These are phyloP conservation scores for Tritrichomonas musculus DNA, from an alignment of 208 protist species.

Conservation along the genomic window DNA sequence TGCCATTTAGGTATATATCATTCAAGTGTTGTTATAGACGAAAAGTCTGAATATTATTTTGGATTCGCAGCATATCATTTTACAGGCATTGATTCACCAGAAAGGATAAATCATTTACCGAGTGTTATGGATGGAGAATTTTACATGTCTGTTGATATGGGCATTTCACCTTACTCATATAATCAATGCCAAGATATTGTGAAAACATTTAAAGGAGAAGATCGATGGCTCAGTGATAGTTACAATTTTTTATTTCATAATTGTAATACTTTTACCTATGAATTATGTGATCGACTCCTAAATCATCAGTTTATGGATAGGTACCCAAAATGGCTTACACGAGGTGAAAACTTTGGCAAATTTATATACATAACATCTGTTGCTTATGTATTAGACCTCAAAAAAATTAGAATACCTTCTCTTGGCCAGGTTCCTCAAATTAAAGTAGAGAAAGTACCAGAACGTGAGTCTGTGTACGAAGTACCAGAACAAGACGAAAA, in stretches of 20 bases:
- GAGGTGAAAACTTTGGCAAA: background rate
- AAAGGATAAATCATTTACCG: background rate
- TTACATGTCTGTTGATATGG: background rate
- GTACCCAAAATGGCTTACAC: background rate
- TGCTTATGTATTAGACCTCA: background rate
- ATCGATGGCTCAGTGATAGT: background rate
- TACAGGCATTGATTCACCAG: constrained; percentile 17
- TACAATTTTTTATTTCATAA: constrained; percentile 23
- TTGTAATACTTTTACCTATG: background rate
- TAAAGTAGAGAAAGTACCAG: too few species aligned
- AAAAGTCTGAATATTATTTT: background rate
- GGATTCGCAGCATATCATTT: background rate
- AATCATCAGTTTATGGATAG: background rate
- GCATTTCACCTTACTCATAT: background rate
- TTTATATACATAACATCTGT: background rate
- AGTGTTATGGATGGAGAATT: background rate
- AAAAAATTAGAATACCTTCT: background rate
- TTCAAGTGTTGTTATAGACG: background rate
- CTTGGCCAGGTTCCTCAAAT: too few species aligned
- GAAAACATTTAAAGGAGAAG: background rate
- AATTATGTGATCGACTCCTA: background rate
- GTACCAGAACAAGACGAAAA: too few species aligned
- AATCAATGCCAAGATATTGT: background rate
- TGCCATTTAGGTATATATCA: background rate
- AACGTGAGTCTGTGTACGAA: too few species aligned